phyloP scores from a whole-genome alignment of 1,284 basidiomycete species.

The Heterobasidion irregulare region DNA sequence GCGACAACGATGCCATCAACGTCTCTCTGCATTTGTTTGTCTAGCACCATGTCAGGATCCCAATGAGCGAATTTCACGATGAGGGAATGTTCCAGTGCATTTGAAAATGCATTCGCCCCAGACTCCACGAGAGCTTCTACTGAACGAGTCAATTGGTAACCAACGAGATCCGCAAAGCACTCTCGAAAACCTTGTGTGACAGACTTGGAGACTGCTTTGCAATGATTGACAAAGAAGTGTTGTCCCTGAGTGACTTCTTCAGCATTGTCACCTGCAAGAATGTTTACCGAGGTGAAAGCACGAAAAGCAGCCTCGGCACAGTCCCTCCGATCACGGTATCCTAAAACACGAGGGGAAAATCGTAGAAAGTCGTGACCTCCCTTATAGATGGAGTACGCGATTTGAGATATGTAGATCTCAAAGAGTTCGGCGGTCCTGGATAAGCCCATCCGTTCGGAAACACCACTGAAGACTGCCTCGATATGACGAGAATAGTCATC shows the following conservation, averaged over 20 bases:
- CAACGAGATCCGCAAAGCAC: conserved; percentile 70
- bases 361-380: conserved; percentile 47
- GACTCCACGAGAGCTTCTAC: conserved; percentile 23
- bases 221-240: conserved; percentile 53
- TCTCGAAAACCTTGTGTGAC: conserved; percentile 43
- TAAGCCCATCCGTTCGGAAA: conserved; percentile 67
- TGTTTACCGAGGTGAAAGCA: conserved; percentile 53
- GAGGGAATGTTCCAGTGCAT: conserved; percentile 30
- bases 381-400: conserved; percentile 55
- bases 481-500: conserved; percentile 52
- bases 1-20: conserved; percentile 48
- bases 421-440: conserved; percentile 60
- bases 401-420: conserved; percentile 70
- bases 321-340: conserved; percentile 53
- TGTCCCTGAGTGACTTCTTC: conserved; percentile 29
- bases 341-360: conserved; percentile 65
- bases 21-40: conserved; percentile 30
- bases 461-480: conserved; percentile 53
- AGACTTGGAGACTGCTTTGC: conserved; percentile 47
- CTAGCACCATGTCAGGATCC: conserved; percentile 26
- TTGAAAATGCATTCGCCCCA: conserved; percentile 3
- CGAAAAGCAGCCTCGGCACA: conserved; percentile 55
- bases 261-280: conserved; percentile 26
- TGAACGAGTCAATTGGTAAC: conserved; percentile 46
- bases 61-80: conserved; percentile 23